Conservation (phyloP, 2,329 filamentous ascomycete genomes). For the Penicillium hesseltinei region DNA sequence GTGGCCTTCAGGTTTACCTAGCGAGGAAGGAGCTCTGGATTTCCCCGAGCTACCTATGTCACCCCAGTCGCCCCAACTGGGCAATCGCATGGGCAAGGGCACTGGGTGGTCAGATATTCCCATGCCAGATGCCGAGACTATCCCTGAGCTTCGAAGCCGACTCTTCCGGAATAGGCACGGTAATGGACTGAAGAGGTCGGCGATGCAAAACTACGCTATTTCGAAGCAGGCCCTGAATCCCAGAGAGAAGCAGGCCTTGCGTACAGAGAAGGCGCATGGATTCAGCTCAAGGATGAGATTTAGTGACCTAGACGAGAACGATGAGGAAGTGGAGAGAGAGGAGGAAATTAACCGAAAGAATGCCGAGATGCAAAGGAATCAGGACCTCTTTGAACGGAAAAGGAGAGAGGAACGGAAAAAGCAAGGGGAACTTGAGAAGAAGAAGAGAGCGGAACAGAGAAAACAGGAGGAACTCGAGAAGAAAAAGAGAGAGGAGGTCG, state of each 20-base stretch:
- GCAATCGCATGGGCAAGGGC: background rate
- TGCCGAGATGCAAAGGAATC: background rate
- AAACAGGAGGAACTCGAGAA: background rate
- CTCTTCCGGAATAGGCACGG: background rate
- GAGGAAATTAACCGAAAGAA: background rate
- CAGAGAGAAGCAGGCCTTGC: background rate
- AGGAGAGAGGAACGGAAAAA: no score
- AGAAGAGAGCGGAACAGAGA: background rate
- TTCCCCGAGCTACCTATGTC: constrained; percentile 7
- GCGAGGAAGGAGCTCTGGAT: constrained; percentile 7
- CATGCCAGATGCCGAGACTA: background rate
- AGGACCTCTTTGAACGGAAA: background rate
- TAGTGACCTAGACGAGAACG: background rate
- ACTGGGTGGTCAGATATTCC: background rate
- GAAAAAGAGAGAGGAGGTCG: background rate
- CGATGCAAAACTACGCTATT: background rate
- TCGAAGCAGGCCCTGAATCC: background rate
- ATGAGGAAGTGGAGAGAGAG: no score
- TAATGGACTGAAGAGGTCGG: background rate
- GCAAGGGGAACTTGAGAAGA: no score
- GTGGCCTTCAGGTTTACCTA: constrained; percentile 9
- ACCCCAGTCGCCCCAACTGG: background rate
- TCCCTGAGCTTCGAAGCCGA: background rate
- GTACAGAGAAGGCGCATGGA: background rate
- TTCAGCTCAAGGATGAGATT: background rate